Base-by-base conservation (phyloP, 306 rosid genomes). In the Lablab purpureus region DNA sequence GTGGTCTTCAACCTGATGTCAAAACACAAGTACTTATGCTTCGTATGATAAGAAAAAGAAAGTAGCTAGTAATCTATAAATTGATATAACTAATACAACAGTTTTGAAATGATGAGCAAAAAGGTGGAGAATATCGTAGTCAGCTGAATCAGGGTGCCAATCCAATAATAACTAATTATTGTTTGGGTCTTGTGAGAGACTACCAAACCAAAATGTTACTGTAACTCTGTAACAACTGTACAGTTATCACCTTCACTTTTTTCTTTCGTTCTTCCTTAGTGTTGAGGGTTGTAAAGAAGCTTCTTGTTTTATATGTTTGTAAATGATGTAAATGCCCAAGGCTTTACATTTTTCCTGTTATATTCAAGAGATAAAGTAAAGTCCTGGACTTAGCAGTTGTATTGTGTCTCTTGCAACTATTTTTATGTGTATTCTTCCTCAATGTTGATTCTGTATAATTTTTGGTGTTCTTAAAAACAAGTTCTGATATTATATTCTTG, bases 11-110 rank as follows among this genome's bases (percentile, higher is more conserved):
- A 76, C 91, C 94, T 0, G 90, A 92, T 68, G 93, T 89, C 74
- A 92, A 87, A 85, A 95, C 99, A 55, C 88, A 89, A 10, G 91
- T 90, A 23, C 70, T 92, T 58, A 90, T 92, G 91, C 91, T 82
- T 74, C 76, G 79, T 45, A 59, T 65, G 81, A 52, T 10, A 71
- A 73, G 83, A 81, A 71, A 82, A 73, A 78, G 82, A 80, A 73
- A 80, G 84, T 75, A 74, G 71, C 37, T 52, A 17, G 77, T 79
- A 56, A 19, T 79, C 34, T 37, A 27, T 41, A 6, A 60, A 30
- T 66, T 51, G 67, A 71, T 34, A 32, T 67, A 50, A 73, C 78
- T 81, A 54, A 82, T 85, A 30, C 71, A 59, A 76, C 55, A 32
- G 62, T 84, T 66, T 76, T 8, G 64, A 28, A 41, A 81, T 1